A percentile compares a stretch with the other conserved stretches of the same genome.
Evolutionary conservation across 2,329 filamentous ascomycete genomes (phyloP).

Genomic region (Graphilbum sp.): DNA sequence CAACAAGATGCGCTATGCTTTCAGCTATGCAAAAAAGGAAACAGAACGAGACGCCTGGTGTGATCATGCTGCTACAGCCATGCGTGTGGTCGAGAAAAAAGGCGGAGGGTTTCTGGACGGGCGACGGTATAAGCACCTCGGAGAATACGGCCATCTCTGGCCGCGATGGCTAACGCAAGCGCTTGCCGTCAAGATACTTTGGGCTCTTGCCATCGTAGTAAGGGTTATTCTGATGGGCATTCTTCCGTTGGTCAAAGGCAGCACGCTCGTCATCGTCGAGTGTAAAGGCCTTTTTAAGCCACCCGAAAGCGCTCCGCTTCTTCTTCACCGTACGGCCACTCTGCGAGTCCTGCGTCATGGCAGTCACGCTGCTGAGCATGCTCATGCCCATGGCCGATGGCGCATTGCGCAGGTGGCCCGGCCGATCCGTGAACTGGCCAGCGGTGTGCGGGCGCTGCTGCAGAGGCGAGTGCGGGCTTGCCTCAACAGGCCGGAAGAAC

Average conservation of each 20-base stretch:
- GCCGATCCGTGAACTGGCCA: conserved; percentile 18
- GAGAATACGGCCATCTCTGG: too few relatives aligned
- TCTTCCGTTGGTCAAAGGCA: conserved; percentile 39
- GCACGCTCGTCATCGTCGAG: conserved; percentile 46
- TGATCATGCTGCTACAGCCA: too few relatives aligned
- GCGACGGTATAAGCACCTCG: too few relatives aligned
- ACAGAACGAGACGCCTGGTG: neutral
- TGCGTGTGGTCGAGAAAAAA: too few relatives aligned
- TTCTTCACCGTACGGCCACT: conserved; percentile 34
- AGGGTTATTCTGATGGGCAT: conserved; percentile 24
- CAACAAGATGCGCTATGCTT: conserved; percentile 8
- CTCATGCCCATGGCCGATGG: conserved; percentile 41
- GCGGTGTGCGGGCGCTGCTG: conserved; percentile 43
- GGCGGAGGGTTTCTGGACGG: neutral
- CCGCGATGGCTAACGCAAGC: conserved; percentile 16
- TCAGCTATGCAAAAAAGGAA: conserved; percentile 4
- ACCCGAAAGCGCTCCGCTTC: conserved; percentile 51
- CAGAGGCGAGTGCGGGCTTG: conserved; percentile 46
- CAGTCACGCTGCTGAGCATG: conserved; percentile 37
- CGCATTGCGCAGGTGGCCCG: conserved; percentile 27
- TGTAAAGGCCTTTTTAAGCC: conserved; percentile 52
- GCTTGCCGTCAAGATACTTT: conserved; percentile 38
- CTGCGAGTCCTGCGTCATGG: conserved; percentile 24
- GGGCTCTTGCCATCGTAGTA: conserved; percentile 36
- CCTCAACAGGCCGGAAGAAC: conserved; percentile 44